Conservation (phyloP, 2,329 filamentous ascomycete species). For the Cordyceps pruinosa region DNA sequence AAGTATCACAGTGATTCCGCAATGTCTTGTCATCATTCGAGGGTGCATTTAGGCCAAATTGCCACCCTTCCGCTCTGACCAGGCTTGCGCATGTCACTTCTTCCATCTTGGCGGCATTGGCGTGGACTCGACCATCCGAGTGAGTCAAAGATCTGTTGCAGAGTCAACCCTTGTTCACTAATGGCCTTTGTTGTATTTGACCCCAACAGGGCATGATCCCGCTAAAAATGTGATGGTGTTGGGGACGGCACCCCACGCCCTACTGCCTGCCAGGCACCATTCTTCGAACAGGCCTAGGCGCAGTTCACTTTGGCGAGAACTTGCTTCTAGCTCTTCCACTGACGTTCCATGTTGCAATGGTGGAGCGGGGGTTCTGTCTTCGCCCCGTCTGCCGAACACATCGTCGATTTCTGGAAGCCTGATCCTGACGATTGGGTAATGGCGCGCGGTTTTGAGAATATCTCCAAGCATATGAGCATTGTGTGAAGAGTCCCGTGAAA, state of each 20-base stretch:
- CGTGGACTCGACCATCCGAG: not conserved
- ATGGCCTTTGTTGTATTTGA: not conserved
- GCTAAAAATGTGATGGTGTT: not conserved
- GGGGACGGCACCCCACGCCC: not conserved
- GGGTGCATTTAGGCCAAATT: not conserved
- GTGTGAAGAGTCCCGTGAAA: not conserved
- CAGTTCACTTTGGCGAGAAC: not conserved
- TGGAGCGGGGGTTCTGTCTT: not conserved
- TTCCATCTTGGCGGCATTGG: too few species aligned
- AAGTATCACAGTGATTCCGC: not conserved
- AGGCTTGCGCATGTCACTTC: not conserved
- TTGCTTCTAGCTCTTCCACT: slow-evolving; percentile 9
- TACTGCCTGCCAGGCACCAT: slow-evolving; percentile 1
- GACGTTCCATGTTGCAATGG: not conserved
- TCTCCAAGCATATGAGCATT: not conserved
- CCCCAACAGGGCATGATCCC: not conserved
- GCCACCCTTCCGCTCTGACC: not conserved
- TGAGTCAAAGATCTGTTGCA: not conserved
- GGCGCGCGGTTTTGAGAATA: not conserved
- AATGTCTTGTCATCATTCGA: not conserved
- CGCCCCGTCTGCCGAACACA: not conserved
- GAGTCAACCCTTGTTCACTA: not conserved
- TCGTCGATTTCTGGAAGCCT: not conserved
- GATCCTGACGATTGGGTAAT: not conserved
- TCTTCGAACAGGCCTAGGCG: slow-evolving; percentile 4